Evolutionary conservation across 768 basidiomycete genomes (phyloP), one percentile per base, ranked within the genome.

Genomic region (Cubamyces sp.): DNA sequence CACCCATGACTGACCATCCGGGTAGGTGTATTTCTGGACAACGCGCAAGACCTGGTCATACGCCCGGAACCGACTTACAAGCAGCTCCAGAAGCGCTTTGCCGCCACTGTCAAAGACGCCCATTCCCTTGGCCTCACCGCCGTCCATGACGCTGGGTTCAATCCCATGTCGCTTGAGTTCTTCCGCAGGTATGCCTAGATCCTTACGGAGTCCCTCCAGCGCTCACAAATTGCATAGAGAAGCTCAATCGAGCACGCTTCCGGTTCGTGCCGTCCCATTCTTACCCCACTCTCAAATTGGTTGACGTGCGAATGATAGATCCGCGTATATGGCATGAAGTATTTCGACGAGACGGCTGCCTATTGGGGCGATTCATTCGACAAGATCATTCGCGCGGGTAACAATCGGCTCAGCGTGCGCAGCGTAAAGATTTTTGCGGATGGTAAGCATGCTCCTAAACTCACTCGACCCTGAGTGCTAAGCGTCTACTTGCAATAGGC

Each of bases 121-220:
- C 79, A 92, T 49, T 75, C 82, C 2, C 75, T 81, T 55, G 95
- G 95, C 5, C 72, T 97, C 60, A 94, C 93, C 0, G 84, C 88
- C 0, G 84, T 97, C 41, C 94, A 96, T 70, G 95, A 97, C 72
- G 95, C 95, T 14, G 89, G 87, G 16, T 78, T 91, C 46, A 77
- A 83, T 60, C 87, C 88, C 19, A 74, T 74, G 14, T 90, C 89
- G n/a, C 77, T 94, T 46, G 80, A 80, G 1, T 92, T 96, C 70
- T 93, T 91, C 77, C 81, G 81, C 68, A 79, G 81, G 91, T 93
- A 41, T 41, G 45, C 61, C 39, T 37, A 26, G 40, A 2, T 3
- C 5, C 19, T 18, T 21, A 19, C 34, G 5, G 34, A 34, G 34
- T 30, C 3, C 16, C 25, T 42, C 52, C 34, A 15, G 26, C 46